Percentiles rank a stretch among this genome's conserved stretches.
Conservation (phyloP, 257 asterid species). For the Asclepias syriaca region DNA sequence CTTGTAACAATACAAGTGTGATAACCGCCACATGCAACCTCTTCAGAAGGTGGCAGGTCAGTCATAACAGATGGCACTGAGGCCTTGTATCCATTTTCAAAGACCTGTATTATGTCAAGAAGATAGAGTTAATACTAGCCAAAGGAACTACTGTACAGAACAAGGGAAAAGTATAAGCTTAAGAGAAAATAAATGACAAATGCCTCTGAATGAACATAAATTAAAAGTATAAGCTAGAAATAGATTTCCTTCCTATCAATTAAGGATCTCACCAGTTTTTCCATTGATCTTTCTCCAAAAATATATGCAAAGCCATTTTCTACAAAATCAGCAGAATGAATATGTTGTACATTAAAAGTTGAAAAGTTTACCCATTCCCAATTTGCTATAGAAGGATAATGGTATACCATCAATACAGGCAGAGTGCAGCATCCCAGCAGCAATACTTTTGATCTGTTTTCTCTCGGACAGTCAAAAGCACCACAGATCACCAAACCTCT, state of each 20-base stretch:
- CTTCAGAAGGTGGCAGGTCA: constrained; percentile 54
- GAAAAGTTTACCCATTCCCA: neutral
- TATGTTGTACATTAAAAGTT: constrained; percentile 21
- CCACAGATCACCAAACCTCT: neutral
- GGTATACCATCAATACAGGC: constrained; percentile 71
- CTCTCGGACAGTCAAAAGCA: neutral
- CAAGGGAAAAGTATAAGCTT: neutral
- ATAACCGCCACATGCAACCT: constrained; percentile 91
- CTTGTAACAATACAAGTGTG: constrained; percentile 88
- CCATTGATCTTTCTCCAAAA: constrained; percentile 77
- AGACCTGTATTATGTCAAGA: constrained; percentile 40
- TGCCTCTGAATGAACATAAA: neutral
- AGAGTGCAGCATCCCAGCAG: constrained; percentile 97
- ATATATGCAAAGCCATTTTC: constrained; percentile 71
- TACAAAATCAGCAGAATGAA: constrained; percentile 32
- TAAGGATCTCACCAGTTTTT: constrained; percentile 53
- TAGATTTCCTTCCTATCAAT: neutral
- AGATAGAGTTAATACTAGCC: constrained; percentile 14
- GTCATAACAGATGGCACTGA: constrained; percentile 52
- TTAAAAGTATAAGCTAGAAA: neutral
- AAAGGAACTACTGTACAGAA: constrained; percentile 12
- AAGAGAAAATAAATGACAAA: neutral
- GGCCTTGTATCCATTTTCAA: constrained; percentile 54
- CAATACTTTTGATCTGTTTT: constrained; percentile 65
- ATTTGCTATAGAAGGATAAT: constrained; percentile 14